Base-by-base conservation (phyloP, 768 basidiomycete genomes). In the Kockovaella imperatae region DNA sequence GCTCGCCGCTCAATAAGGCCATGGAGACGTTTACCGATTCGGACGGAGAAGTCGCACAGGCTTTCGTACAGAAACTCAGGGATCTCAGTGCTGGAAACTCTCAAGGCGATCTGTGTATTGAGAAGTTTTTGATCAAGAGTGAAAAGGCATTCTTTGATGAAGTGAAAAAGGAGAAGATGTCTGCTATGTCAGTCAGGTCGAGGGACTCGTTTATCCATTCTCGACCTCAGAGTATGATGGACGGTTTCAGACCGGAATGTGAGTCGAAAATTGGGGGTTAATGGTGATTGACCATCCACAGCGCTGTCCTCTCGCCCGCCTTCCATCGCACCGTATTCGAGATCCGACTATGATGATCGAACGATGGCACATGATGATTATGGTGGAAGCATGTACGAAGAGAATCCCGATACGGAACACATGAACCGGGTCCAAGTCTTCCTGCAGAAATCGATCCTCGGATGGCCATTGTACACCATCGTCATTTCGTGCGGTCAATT, bases 21-120 rank as follows among this genome's bases (percentile, higher is more conserved):
- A 87, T 88, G 60, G 83, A 83, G 45, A 83, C 87, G 84, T 95
- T 95, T 73, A 93, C 90, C 18, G 90, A 93, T 69, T 77, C 86
- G 1, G 88, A 93, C 67, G 90, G 90, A 29, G 87, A 87, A 39
- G 89, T 95, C 42, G 85, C 88, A 8, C 79, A 83, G 29, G 83
- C 86, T 47, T 95, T 93, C 71, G 86, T 89, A 7, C 81, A 85
- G 60, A 88, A 84, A 68, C 73, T 95, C 32, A 84, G 87, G 64
- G 65, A 66, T 48, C 77, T 93, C 49, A 82, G 79, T 35, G 76
- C 88, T 0, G 85, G 87, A 47, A 95, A 93, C 68, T 90, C 90
- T 4, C 86, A 88, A 73, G 79, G 81, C 45, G 89, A 93, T 57
- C 69, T 95, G 21, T 93, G 87, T 26, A 95, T 95, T 57, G 90